Conservation (phyloP, 768 basidiomycete species). For the Hypholoma fasciculare region DNA sequence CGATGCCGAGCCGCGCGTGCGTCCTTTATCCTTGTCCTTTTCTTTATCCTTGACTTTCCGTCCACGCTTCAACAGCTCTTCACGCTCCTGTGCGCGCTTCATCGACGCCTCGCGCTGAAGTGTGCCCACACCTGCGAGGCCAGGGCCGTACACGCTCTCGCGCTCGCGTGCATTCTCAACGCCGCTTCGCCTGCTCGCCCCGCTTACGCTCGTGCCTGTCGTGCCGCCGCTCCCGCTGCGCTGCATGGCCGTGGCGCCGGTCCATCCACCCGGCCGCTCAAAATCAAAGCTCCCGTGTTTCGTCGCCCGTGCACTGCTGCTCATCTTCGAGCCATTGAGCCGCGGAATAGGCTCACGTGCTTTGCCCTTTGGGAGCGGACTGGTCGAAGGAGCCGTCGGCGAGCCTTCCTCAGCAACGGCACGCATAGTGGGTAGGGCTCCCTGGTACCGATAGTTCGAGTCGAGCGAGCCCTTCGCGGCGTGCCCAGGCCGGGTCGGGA, state of each 20-base stretch:
- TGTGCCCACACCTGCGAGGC: conserved; percentile 46
- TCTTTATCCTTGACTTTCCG: conserved; percentile 26
- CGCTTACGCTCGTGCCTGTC: conserved; percentile 29
- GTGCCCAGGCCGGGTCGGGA: conserved; percentile 9
- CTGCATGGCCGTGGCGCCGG: conserved; percentile 30
- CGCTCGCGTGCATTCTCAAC: conserved; percentile 22
- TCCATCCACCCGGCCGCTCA: conserved; percentile 59
- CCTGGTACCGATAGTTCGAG: conserved; percentile 35
- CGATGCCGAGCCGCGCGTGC: conserved; percentile 17
- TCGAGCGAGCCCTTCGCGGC: conserved; percentile 33
- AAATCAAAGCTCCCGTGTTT: conserved; percentile 80
- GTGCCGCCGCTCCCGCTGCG: conserved; percentile 45
- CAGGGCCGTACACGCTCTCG: conserved; percentile 40
- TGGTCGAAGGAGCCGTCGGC: background rate
- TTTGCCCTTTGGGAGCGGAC: conserved; percentile 23
- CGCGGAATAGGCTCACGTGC: conserved; percentile 19
- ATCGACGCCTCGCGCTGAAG: conserved; percentile 40
- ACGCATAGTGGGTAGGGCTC: conserved; percentile 24
- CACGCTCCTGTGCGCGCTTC: conserved; percentile 39
- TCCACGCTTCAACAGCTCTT: conserved; percentile 29
- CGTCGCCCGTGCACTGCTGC: conserved; percentile 36
- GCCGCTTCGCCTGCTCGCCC: conserved; percentile 29
- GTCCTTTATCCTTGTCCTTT: conserved; percentile 23
- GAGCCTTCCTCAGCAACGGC: conserved; percentile 37
- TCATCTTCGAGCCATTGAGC: conserved; percentile 22